phyloP scores from a whole-genome alignment of 306 rosid genomes.

The Dicorynia guianensis region DNA sequence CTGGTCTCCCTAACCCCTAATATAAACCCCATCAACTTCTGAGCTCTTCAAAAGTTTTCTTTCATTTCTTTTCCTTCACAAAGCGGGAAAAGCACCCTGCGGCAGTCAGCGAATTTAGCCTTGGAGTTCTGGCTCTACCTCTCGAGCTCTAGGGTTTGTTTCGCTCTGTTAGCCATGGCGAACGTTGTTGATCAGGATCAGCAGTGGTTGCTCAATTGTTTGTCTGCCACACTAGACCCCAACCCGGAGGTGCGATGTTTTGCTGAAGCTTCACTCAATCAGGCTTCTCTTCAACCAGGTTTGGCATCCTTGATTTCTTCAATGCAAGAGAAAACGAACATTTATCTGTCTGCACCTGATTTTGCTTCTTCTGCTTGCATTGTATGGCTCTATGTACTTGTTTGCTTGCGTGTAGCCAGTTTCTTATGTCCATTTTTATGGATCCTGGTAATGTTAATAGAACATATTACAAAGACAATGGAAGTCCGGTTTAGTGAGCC shows the following conservation, averaged over 20 bases:
- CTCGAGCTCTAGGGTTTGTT: slow-evolving; percentile 39
- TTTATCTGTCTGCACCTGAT: slow-evolving; percentile 6
- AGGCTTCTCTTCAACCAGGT: slow-evolving; percentile 95
- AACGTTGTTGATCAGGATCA: slow-evolving; percentile 79
- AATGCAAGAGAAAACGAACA: background rate
- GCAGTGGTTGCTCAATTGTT: slow-evolving; percentile 87
- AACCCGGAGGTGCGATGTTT: slow-evolving; percentile 85
- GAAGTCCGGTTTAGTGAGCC: no score
- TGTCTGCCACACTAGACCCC: slow-evolving; percentile 92
- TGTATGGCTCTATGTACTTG: background rate
- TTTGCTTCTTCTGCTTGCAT: slow-evolving; percentile 2
- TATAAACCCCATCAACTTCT: slow-evolving; percentile 5
- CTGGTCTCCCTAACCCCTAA: background rate
- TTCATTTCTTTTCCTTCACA: background rate
- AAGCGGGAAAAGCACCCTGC: slow-evolving; percentile 56
- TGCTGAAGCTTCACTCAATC: slow-evolving; percentile 93
- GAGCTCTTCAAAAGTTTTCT: background rate
- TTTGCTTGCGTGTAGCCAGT: background rate
- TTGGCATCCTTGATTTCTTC: background rate
- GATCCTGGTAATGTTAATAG: background rate
- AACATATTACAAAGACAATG: no score
- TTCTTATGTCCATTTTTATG: background rate
- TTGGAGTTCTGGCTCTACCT: slow-evolving; percentile 5
- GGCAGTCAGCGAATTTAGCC: background rate
- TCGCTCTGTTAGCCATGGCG: slow-evolving; percentile 52